phyloP scores from a whole-genome alignment of 345 rosid species.

The Cochlearia excelsa region DNA sequence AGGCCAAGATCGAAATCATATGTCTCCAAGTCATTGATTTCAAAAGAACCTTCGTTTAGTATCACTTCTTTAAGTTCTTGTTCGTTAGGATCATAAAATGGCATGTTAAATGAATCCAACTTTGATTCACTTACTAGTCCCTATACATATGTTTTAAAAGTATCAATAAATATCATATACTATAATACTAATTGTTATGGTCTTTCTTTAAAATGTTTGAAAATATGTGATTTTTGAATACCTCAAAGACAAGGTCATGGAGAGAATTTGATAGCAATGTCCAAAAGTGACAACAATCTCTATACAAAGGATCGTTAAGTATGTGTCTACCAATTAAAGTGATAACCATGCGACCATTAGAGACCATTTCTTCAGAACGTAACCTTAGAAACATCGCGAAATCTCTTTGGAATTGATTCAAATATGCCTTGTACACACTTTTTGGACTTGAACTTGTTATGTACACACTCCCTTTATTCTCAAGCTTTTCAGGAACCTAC shows the following conservation, averaged over 20 bases:
- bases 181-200: too few species aligned
- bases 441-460: conserved; percentile 38
- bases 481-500: conserved; percentile 35
- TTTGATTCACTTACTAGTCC: conserved; percentile 42
- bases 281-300: conserved; percentile 40
- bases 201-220: neutral
- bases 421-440: conserved; percentile 38
- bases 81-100: conserved; percentile 34
- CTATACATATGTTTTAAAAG: conserved; percentile 14
- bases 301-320: conserved; percentile 23
- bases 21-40: conserved; percentile 30
- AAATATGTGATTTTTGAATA: neutral
- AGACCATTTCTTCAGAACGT: conserved; percentile 43
- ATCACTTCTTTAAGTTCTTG: conserved; percentile 36
- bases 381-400: conserved; percentile 42
- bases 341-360: conserved; percentile 46
- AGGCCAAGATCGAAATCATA: conserved; percentile 24
- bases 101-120: conserved; percentile 44
- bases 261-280: conserved; percentile 34
- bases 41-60: conserved; percentile 40
- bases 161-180: too few species aligned
- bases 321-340: conserved; percentile 38
- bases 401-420: conserved; percentile 44
- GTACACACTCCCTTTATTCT: conserved; percentile 27
- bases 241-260: conserved; percentile 30